Conservation (phyloP, 2,329 filamentous ascomycete species). For the Ophiostoma australiae region DNA sequence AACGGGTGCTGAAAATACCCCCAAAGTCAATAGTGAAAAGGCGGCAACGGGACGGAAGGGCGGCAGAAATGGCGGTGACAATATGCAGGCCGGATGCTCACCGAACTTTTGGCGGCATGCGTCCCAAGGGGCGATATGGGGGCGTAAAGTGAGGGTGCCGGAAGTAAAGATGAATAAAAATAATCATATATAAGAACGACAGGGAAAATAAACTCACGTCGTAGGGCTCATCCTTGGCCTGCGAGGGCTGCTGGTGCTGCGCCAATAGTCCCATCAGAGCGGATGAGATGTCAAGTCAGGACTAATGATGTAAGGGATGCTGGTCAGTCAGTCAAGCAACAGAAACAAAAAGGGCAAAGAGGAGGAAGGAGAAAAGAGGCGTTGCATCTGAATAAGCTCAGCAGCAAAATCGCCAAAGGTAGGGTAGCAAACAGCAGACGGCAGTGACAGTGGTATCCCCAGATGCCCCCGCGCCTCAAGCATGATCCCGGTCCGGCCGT, state of each 20-base stretch:
- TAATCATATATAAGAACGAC: not conserved
- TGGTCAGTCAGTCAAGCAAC: slow-evolving; percentile 7
- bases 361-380: not conserved
- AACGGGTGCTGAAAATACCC: not conserved
- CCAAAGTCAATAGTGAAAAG: not conserved
- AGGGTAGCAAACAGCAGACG: not conserved
- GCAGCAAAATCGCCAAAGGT: not conserved
- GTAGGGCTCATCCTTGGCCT: slow-evolving; percentile 11
- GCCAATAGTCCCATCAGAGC: slow-evolving; percentile 16
- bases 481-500: slow-evolving; percentile 13
- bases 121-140: not conserved
- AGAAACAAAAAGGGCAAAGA: slow-evolving; percentile 15
- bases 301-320: slow-evolving; percentile 7
- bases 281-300: not conserved
- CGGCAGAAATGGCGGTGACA: slow-evolving; percentile 12
- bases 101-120: slow-evolving; percentile 6
- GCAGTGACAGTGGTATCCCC: slow-evolving; percentile 9
- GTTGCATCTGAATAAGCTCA: slow-evolving; percentile 6
- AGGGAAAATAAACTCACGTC: slow-evolving; percentile 3
- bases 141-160: not conserved
- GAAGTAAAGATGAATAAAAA: not conserved
- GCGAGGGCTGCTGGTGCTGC: slow-evolving; percentile 4
- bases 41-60: not conserved
- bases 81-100: not conserved
- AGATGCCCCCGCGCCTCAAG: slow-evolving; percentile 15